Conservation (phyloP, 1,284 basidiomycete genomes). For the Trichosporon faecale region DNA sequence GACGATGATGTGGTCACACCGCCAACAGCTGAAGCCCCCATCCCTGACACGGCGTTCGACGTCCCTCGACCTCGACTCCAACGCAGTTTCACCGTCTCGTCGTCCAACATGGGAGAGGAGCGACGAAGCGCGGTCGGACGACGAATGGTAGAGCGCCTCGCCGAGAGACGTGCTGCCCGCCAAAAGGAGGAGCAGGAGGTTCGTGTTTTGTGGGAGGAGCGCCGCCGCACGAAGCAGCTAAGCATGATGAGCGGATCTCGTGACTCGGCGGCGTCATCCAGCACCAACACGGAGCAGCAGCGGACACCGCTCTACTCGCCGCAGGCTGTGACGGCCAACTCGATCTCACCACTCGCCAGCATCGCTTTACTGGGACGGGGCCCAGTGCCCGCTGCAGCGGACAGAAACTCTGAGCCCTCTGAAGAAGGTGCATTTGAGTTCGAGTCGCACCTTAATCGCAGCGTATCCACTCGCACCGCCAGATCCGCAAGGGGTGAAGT, state of each 20-base stretch:
- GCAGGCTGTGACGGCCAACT: constrained; percentile 1
- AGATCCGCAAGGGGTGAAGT: constrained; percentile 37
- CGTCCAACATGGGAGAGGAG: constrained; percentile 50
- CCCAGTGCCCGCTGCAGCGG: not conserved
- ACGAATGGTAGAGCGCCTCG: constrained; percentile 50
- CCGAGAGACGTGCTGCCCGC: constrained; percentile 40
- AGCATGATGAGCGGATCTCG: constrained; percentile 3
- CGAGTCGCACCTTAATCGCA: constrained; percentile 42
- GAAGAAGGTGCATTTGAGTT: constrained; percentile 43
- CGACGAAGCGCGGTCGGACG: constrained; percentile 51
- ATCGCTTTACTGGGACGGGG: not conserved
- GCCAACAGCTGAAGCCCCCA: constrained; percentile 14
- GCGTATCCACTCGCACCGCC: constrained; percentile 43
- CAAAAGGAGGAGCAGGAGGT: constrained; percentile 44
- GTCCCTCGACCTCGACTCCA: constrained; percentile 44
- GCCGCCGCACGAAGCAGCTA: constrained; percentile 24
- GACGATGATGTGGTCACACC: constrained; percentile 13
- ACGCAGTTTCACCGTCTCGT: constrained; percentile 49
- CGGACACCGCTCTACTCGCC: constrained; percentile 3
- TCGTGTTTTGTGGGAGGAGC: constrained; percentile 41
- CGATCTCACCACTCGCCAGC: constrained; percentile 5
- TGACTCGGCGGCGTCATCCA: not conserved
- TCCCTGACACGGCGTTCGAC: constrained; percentile 21
- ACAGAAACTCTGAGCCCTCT: constrained; percentile 11
- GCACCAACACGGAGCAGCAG: not conserved